Base-by-base conservation (phyloP, 768 basidiomycete genomes). In the Favolaschia claudopus region DNA sequence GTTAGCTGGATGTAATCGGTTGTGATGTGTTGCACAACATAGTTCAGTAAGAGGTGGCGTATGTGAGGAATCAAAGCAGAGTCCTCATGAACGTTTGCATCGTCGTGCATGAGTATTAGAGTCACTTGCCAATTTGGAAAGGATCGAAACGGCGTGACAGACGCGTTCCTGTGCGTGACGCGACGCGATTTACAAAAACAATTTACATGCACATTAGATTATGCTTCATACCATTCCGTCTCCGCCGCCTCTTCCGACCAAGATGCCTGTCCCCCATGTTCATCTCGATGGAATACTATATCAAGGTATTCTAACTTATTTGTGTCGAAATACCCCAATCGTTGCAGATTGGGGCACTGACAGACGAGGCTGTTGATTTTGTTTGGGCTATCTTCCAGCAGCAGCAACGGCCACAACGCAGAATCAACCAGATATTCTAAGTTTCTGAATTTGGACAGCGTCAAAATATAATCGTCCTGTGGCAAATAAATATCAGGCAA, bases 1-100 rank as follows among this genome's bases (percentile, higher is more conserved):
- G 88, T 89, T 64, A 81, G 85, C 14, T 76, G 68, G 39, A 85
- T 70, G 67, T 89, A 82, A 67, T 88, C 79, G 51, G 73, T 81
- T 0, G 86, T 82, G 29, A 87, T 70, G 69, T 91, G 82, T 17
- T 68, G 71, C 32, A 76, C 76, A 7, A 75, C 80, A 64, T 90
- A 91, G 37, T 81, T 76, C 27, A 83, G 72, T 27, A 90, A 77
- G 27, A 88, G 69, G 32, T 79, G 71, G 36, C 79, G 83, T 55
- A 90, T 83, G 66, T 89, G 88, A 31, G 65, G 69, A 7, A 68
- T 69, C 4, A 79, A 53, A 33, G 47, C 13, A 20, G 34, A 17
- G 28, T 54, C 59, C 1, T 5, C 12, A 24, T 27, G 28, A n/a
- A 20, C 20, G 19, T 38, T n/a, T n/a, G n/a, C n/a, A n/a, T n/a